Evolutionary conservation across 805 yeast genomes (phyloP), one percentile per base, ranked within the genome.

Genomic region (Candida andamanensis): DNA sequence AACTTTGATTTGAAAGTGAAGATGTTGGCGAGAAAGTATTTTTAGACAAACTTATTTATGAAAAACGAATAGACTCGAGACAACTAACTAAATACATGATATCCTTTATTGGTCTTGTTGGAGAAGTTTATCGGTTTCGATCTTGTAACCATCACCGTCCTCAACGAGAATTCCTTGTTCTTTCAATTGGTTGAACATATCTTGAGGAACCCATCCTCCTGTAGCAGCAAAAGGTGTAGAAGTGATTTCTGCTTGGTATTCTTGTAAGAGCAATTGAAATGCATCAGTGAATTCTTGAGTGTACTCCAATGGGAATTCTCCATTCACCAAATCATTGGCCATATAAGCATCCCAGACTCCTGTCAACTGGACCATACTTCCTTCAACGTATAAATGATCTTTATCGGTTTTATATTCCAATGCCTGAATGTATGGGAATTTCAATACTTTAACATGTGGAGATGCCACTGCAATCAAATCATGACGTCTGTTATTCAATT

Each of bases 121-220:
- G 11, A 54, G 44, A 11, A 44, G 45, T 32, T 52, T 53, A 11
- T 54, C 59, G 30, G 60, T 50, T 24, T 61, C 67, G 27, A 66
- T 41, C 33, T 46, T 49, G 43, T 47, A 58, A 12, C 76, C 74
- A 14, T 71, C 75, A 13, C 69, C 70, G 40, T 77, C 71, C 33
- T 74, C 55, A 13, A 49, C 76, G 35, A 90, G 65, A 35, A 80
- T 67, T 1, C 90, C 92, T 39, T 78, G 78, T 14, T 76, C 74
- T 24, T 77, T 57, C 47, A 85, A 67, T 29, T 74, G 73, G 20
- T 76, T 80, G 50, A 90, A 89, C 82, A 86, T 77, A 52, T 86
- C 95, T 52, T 86, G 95, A 12, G 97, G 96, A 36, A 92, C 74
- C 95, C 97, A 90, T 4, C 96, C 96, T 33, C 84, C 82, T 15